Percentiles rank a stretch among this genome's conserved stretches.
Evolutionary conservation across 1,284 basidiomycete species (phyloP).

Genomic region (Somion occarium): DNA sequence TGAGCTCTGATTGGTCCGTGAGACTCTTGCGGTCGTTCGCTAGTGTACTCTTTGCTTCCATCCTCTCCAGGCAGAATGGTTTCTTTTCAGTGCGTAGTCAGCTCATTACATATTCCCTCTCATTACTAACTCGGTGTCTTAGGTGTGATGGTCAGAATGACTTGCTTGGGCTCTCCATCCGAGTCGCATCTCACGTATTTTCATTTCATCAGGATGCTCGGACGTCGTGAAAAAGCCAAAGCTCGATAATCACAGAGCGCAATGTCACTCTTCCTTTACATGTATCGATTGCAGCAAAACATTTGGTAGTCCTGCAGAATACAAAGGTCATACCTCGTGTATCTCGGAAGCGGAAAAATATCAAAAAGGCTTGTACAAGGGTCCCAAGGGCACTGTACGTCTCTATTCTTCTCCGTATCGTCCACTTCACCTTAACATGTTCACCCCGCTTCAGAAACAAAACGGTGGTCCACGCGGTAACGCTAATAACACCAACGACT

Average conservation of each 20-base stretch:
- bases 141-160: conserved; percentile 45
- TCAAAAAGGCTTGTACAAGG: conserved; percentile 81
- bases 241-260: conserved; percentile 62
- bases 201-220: conserved; percentile 49
- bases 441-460: conserved; percentile 14
- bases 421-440: background rate
- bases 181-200: background rate
- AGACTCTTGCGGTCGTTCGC: background rate
- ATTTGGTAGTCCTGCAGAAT: conserved; percentile 71
- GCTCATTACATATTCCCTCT: background rate
- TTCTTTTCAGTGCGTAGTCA: conserved; percentile 47
- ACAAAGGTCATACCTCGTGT: conserved; percentile 80
- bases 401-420: background rate
- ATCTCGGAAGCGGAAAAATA: conserved; percentile 91
- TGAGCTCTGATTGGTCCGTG: conserved; percentile 2
- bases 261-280: conserved; percentile 70
- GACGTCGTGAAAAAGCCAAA: conserved; percentile 93
- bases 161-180: background rate
- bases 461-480: conserved; percentile 16
- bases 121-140: conserved; percentile 4
- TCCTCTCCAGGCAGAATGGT: conserved; percentile 34
- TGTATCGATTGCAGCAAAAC: conserved; percentile 87
- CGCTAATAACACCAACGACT: background rate
- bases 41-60: background rate
- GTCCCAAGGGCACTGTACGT: conserved; percentile 45